Base-by-base conservation (phyloP, 83 land plant species). In the Diphasiastrum complanatum region DNA sequence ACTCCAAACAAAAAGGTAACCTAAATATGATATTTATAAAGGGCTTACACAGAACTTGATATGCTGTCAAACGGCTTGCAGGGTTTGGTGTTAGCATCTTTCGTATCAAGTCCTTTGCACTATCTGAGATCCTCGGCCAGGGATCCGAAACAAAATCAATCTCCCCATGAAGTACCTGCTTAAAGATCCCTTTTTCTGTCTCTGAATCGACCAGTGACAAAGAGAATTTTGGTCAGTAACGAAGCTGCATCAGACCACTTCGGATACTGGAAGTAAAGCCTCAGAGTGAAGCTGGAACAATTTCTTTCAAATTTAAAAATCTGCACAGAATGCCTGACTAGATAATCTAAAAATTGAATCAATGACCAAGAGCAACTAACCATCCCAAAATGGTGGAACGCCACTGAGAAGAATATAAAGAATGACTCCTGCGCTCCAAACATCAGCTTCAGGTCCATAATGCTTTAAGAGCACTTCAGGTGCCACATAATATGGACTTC, bases 81-180 rank as follows among this genome's bases (percentile, higher is more conserved):
- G 56, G 45, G 33, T 47, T 35, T 18, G 70, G 71, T 29, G 5
- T 11, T 23, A 68, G 72, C 72, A 68, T 68, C 36, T 63, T 63
- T 25, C 72, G 72, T 31, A 68, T 68, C 51, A 68, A 36, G 24
- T 68, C 72, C 54, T 68, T 68, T 35, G 72, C 71, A 47, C 50
- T 61, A 6, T 68, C 69, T 31, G 72, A 68, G 25, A 68, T 68
- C 18, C 29, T 61, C 14, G 72, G 72, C 72, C 72, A 68, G 6
- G 72, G 72, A 62, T 68, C 69, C 20, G 72, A 68, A 18, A 32
- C 69, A 49, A 68, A 68, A 14, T 68, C 72, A 16, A 68, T 64
- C 53, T 68, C 72, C 18, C 54, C 70, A 31, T 49, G 34, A 30
- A 68, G 33, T 14, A 68, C 72, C 54, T 68, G 72, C 69, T 68